Base-by-base conservation (phyloP, 805 yeast genomes). In the Suhomyces kilbournensis region DNA sequence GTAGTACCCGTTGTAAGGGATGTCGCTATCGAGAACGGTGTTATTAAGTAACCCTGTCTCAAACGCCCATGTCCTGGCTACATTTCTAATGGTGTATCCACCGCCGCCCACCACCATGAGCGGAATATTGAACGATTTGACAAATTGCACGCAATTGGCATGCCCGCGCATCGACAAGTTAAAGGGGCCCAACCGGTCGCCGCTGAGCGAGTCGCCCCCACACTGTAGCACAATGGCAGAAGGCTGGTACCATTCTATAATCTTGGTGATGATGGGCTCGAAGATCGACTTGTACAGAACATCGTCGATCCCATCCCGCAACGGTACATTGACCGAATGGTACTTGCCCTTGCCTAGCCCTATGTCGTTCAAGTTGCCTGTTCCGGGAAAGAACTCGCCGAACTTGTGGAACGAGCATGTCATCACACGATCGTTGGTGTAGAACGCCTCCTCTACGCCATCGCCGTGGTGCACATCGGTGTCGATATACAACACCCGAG, bases 91-190 rank as follows among this genome's bases (percentile, higher is more conserved):
- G 35, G 68, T 64, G 51, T 64, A 64, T 5, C 68, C 68, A 9
- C 68, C 68, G 12, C 68, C 68, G 7, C 68, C 68, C 7, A 64
- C 55, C 38, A 64, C 68, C 68, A 64, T 63, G 55, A 62, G 53
- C 7, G 67, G 68, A 38, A 63, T 56, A 34, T 62, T 61, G 40
- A 64, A 61, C 19, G 60, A 56, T 50, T 62, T 60, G 55, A 64
- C 68, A 48, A 54, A 64, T 46, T 60, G 55, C 45, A 64, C 61
- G 44, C 68, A 64, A 54, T 63, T 63, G 56, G 68, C 68, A 44
- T 64, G 68, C 17, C 68, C 68, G 2, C 57, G 53, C 68, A 64
- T 64, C 44, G 64, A 60, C 50, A 64, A 56, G 58, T 64, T 64
- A 58, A 64, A 64, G 25, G 66, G 63, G 7, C 68, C 68, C 55